Conservation (phyloP, 2,329 filamentous ascomycete species). For the Ophiostoma pallidulum region DNA sequence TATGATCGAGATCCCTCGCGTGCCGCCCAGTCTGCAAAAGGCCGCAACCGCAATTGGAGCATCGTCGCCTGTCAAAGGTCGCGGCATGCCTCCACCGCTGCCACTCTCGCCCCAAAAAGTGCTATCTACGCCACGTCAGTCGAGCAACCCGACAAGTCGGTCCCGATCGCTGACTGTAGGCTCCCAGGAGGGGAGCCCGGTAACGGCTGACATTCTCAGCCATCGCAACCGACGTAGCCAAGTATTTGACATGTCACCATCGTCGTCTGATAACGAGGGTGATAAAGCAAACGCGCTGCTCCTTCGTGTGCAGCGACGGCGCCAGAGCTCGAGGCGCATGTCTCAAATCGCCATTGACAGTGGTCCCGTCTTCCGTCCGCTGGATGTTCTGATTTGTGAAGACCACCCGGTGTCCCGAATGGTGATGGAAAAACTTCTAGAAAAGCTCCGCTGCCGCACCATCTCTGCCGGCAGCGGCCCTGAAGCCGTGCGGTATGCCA, state of each 20-base stretch:
- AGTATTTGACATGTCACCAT: constrained; percentile 92
- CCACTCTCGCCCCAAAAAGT: constrained; percentile 56
- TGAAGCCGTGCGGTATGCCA: constrained; percentile 85
- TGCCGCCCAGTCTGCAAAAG: constrained; percentile 50
- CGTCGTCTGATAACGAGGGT: constrained; percentile 94
- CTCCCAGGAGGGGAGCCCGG: constrained; percentile 80
- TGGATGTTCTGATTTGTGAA: constrained; percentile 94
- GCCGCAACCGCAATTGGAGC: constrained; percentile 47
- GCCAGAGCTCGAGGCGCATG: constrained; percentile 90
- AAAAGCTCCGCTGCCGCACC: constrained; percentile 89
- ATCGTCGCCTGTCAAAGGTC: constrained; percentile 41
- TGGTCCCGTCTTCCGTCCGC: constrained; percentile 77
- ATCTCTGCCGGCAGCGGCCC: constrained; percentile 85
- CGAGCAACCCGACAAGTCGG: constrained; percentile 54
- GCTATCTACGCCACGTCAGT: constrained; percentile 49
- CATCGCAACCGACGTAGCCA: constrained; percentile 91
- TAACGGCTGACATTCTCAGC: constrained; percentile 57
- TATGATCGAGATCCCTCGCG: constrained; percentile 62
- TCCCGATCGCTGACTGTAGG: constrained; percentile 87
- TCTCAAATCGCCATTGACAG: constrained; percentile 75
- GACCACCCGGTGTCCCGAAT: constrained; percentile 94
- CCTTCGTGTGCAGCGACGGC: constrained; percentile 80
- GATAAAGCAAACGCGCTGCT: constrained; percentile 70
- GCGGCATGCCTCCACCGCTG: constrained; percentile 38
- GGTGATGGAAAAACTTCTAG: constrained; percentile 97